Evolutionary conservation across 345 rosid species (phyloP), one percentile per base, ranked within the genome.

Genomic region (Syzygium aqueum): DNA sequence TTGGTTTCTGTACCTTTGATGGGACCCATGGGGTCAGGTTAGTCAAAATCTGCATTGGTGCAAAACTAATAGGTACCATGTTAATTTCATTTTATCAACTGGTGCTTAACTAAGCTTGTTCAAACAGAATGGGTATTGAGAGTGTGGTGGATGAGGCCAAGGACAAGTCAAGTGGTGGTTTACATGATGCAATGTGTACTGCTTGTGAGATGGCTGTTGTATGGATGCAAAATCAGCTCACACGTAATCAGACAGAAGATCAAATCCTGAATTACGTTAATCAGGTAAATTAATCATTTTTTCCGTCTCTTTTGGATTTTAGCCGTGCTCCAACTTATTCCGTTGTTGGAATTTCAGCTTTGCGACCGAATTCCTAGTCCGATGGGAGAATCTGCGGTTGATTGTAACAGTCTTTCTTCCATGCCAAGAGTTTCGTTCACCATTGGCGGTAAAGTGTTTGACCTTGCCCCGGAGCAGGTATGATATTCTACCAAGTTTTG

Each of bases 131-230:
- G 96, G 94, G 91, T 65, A 94, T 96, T 84, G 90, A 92, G 94
- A 94, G 94, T 63, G 94, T 95, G 61, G 93, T 90, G 87, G 91
- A 93, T 43, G 88, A 91, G 89, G 86, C 87, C 37, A 33, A 19
- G 80, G 92, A 90, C 88, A 92, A 87, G 87, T 87, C 92, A 63
- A 92, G 93, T 7, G 91, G 87, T 84, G 92, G 93, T 52, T 19
- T 91, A 63, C 91, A 56, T 83, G 92, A 92, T 86, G 92, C 94
- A 9, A 92, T 89, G 92, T 97, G 99, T 77, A 65, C 93, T 86
- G 93, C 94, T 89, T 97, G 99, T 85, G 95, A 96, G 94, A 95
- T 94, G 99, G 95, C 98, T 46, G 96, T 95, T 43, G 92, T 96
- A 43, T 97, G 98, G 98, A 96, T 97, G 98, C 93, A 93, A 87